A percentile compares a stretch with the other conserved stretches of the same genome.
Evolutionary conservation across 1,139 yeast genomes (phyloP).

Genomic region (Maudiozyma humilis): DNA sequence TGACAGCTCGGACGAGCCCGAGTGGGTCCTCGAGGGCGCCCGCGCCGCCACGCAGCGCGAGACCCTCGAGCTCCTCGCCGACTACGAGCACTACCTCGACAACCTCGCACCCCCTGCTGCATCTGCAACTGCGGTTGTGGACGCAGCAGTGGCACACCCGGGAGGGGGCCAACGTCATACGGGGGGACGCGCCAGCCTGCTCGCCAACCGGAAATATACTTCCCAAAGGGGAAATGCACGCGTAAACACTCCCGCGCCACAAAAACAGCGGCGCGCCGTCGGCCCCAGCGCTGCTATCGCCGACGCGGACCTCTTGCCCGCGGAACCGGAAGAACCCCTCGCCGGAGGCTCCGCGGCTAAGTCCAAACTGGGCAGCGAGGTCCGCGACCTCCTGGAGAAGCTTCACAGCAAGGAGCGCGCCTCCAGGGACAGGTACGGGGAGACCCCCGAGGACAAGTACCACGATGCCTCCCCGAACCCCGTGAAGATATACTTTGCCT

Average conservation of each 20-base stretch:
- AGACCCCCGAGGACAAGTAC: neutral
- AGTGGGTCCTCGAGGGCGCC: slow-evolving; percentile 49
- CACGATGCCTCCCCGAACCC: slow-evolving; percentile 33
- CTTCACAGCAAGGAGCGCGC: neutral
- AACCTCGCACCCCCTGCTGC: neutral
- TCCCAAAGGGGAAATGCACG: neutral
- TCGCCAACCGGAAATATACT: neutral
- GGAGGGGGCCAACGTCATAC: no score
- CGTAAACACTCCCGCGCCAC: no score
- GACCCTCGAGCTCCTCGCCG: slow-evolving; percentile 31
- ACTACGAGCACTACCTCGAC: slow-evolving; percentile 30
- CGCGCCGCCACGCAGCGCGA: slow-evolving; percentile 30
- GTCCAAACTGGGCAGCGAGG: neutral
- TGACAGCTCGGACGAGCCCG: slow-evolving; percentile 46
- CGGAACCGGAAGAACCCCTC: neutral
- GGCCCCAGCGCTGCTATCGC: neutral
- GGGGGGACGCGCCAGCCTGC: no score
- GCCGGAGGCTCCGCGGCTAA: neutral
- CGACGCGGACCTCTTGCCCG: neutral
- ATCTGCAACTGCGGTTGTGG: slow-evolving; percentile 4
- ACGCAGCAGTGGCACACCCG: neutral
- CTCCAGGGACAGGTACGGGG: neutral
- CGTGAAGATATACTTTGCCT: slow-evolving; percentile 55
- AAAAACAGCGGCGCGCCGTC: no score
- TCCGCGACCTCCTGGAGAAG: neutral